phyloP scores from a whole-genome alignment of 305 asterid species.

The Solanum hybrid region DNA sequence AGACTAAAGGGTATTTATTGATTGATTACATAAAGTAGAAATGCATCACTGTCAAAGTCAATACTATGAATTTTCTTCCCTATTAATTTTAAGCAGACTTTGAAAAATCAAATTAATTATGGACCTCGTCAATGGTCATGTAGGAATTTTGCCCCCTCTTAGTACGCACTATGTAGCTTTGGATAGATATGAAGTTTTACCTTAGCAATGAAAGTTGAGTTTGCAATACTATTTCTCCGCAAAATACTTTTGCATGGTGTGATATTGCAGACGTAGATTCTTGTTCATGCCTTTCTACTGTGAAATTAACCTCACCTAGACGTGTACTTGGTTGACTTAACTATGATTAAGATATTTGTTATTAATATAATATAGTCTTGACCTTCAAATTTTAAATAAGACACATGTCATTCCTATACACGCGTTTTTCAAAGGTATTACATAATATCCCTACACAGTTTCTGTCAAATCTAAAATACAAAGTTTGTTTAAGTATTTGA shows the following conservation, averaged over 20 bases:
- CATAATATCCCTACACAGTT: background rate
- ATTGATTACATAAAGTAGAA: background rate
- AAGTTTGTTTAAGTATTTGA: background rate
- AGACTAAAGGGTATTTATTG: background rate
- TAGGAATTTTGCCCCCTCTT: background rate
- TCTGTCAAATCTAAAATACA: background rate
- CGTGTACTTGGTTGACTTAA: too few species aligned
- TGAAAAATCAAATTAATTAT: background rate
- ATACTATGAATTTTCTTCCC: background rate
- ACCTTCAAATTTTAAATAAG: too few species aligned
- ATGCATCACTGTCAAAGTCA: background rate
- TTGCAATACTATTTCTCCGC: background rate
- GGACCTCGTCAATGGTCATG: conserved; percentile 1
- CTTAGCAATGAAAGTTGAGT: background rate
- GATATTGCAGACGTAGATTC: background rate
- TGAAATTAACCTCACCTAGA: background rate
- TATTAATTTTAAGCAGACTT: background rate
- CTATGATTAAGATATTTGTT: too few species aligned
- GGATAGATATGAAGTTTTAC: background rate
- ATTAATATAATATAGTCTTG: too few species aligned
- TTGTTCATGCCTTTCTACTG: background rate
- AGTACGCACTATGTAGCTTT: background rate
- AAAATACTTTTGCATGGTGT: background rate
- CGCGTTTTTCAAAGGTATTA: too few species aligned
- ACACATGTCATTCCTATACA: too few species aligned